Percentiles rank a stretch among this genome's conserved stretches.
phyloP scores from a whole-genome alignment of 495 filamentous ascomycete species.

The Baudoinia panamericana region DNA sequence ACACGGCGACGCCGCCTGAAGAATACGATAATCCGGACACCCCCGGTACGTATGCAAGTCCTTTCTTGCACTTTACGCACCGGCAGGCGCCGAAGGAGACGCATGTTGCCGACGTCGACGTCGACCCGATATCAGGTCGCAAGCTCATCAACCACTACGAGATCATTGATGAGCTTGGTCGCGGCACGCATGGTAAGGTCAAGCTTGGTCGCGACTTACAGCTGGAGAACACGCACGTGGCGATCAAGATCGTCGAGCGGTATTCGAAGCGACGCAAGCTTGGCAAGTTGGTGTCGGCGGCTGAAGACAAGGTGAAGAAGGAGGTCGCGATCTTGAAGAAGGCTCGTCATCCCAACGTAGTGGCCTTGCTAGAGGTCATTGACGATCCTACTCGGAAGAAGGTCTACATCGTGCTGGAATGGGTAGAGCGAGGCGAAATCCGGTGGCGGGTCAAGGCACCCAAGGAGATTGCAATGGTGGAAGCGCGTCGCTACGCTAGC shows the following conservation, averaged over 20 bases:
- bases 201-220: slow-evolving; percentile 53
- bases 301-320: slow-evolving; percentile 83
- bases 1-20: slow-evolving; percentile 17
- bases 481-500: slow-evolving; percentile 63
- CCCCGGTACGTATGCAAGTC: slow-evolving; percentile 29
- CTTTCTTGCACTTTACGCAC: slow-evolving; percentile 32
- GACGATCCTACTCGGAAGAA: slow-evolving; percentile 92
- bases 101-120: slow-evolving; percentile 76
- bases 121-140: slow-evolving; percentile 72
- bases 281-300: slow-evolving; percentile 56
- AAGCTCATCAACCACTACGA: slow-evolving; percentile 97
- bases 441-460: slow-evolving; percentile 78
- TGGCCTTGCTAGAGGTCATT: slow-evolving; percentile 89
- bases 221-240: slow-evolving; percentile 38
- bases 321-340: slow-evolving; percentile 98
- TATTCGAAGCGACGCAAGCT: slow-evolving; percentile 83
- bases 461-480: slow-evolving; percentile 64
- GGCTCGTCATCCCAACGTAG: slow-evolving; percentile 88
- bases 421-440: slow-evolving; percentile 85
- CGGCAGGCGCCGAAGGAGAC: slow-evolving; percentile 41
- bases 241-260: slow-evolving; percentile 97
- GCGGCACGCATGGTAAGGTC: slow-evolving; percentile 61
- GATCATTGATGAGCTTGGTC: slow-evolving; percentile 87
- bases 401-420: slow-evolving; percentile 94
- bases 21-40: slow-evolving; percentile 17